phyloP scores from a whole-genome alignment of 129 eudicot species.

The Ambrosia trifida region DNA sequence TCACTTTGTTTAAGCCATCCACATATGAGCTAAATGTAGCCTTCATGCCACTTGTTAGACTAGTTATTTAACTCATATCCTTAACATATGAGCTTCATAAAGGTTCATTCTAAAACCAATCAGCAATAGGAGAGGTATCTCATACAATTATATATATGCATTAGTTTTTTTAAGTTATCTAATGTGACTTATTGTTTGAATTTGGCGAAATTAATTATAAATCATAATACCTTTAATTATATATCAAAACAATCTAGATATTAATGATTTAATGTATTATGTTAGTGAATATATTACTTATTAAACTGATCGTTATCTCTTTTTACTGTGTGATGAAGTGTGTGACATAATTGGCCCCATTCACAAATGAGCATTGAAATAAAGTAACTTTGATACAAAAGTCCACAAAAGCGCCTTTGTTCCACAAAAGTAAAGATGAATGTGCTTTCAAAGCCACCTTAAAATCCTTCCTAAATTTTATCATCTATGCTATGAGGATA shows the following conservation, averaged over 20 bases:
- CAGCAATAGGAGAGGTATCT: too few relatives aligned
- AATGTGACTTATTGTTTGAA: too few relatives aligned
- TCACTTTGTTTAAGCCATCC: too few relatives aligned
- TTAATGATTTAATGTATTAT: neutral
- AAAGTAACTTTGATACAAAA: constrained; percentile 36
- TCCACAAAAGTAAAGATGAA: constrained; percentile 38
- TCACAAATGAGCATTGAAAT: constrained; percentile 33
- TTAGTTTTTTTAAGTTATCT: too few relatives aligned
- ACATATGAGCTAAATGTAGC: too few relatives aligned
- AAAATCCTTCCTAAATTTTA: constrained; percentile 15
- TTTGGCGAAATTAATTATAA: too few relatives aligned
- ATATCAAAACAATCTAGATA: neutral
- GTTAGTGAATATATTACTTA: neutral
- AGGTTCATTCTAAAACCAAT: too few relatives aligned
- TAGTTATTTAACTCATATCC: too few relatives aligned
- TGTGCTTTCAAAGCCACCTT: constrained; percentile 31
- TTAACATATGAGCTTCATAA: too few relatives aligned
- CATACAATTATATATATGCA: too few relatives aligned
- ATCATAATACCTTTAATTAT: neutral
- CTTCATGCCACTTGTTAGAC: too few relatives aligned
- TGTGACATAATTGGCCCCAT: constrained; percentile 24
- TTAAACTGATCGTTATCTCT: neutral
- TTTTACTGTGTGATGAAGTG: neutral
- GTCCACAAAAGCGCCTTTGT: constrained; percentile 35
- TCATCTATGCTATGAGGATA: constrained; percentile 25